Evolutionary conservation across 306 rosid species (phyloP).

Genomic region (Senna siamea): DNA sequence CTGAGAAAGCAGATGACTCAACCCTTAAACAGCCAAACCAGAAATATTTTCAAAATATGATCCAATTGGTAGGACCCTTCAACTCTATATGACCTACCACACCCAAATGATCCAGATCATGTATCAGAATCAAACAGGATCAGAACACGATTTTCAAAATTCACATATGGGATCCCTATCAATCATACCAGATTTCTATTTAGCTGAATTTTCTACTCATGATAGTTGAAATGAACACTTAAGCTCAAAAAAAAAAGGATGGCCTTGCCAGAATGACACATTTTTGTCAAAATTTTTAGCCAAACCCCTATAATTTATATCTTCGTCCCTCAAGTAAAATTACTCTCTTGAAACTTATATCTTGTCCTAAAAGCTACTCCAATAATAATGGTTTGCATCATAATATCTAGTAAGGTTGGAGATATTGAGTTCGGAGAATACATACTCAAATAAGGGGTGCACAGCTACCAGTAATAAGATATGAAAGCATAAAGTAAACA

Average conservation of each 20-base stretch:
- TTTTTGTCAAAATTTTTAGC: background rate
- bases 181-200: background rate
- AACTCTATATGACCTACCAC: background rate
- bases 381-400: background rate
- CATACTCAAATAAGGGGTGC: constrained; percentile 17
- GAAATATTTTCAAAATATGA: background rate
- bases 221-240: background rate
- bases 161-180: background rate
- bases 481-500: constrained; percentile 14
- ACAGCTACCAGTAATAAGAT: background rate
- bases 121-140: background rate
- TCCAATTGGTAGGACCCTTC: background rate
- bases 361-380: background rate
- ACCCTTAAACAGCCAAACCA: background rate
- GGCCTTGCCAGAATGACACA: background rate
- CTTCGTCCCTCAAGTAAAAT: background rate
- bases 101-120: background rate
- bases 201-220: background rate
- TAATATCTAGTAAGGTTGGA: constrained; percentile 3
- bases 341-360: background rate
- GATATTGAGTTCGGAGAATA: constrained; percentile 13
- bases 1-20: background rate
- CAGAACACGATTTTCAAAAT: background rate
- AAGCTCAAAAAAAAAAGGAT: background rate
- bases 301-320: background rate